A percentile compares a stretch with the other conserved stretches of the same genome.
Evolutionary conservation across 768 basidiomycete species (phyloP).

Genomic region (Holtermannia corniformis): DNA sequence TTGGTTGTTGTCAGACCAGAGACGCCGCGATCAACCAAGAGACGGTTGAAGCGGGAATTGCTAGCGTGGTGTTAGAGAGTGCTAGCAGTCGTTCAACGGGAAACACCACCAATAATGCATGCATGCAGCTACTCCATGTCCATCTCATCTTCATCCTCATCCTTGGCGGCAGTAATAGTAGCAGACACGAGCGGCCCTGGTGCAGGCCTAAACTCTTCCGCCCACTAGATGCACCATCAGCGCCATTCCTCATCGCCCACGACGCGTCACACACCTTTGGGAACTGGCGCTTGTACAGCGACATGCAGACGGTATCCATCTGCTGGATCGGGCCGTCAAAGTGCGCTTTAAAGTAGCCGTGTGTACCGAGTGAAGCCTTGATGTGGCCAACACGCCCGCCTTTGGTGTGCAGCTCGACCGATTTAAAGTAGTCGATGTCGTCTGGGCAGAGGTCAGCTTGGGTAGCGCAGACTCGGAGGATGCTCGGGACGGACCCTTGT

Average conservation of each 20-base stretch:
- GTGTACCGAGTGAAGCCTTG: slow-evolving; percentile 80
- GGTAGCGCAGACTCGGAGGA: background rate
- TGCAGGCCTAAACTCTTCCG: background rate
- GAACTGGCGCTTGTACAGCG: slow-evolving; percentile 86
- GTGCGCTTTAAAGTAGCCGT: slow-evolving; percentile 94
- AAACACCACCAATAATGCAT: background rate
- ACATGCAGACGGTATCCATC: slow-evolving; percentile 96
- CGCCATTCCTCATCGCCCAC: background rate
- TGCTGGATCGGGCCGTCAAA: slow-evolving; percentile 87
- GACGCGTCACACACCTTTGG: slow-evolving; percentile 60
- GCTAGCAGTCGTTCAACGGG: no score
- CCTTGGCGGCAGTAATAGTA: background rate
- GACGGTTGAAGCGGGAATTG: no score
- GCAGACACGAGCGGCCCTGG: no score
- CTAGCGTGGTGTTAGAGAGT: no score
- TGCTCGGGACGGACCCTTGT: no score
- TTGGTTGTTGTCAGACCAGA: background rate
- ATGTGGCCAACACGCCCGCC: slow-evolving; percentile 78
- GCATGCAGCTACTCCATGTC: background rate
- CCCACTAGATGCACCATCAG: background rate
- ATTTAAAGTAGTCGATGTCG: slow-evolving; percentile 85
- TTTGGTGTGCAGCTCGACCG: slow-evolving; percentile 87
- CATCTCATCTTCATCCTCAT: background rate
- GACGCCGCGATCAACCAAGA: no score
- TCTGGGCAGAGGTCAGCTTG: slow-evolving; percentile 49